A percentile compares a stretch with the other conserved stretches of the same genome.
Evolutionary conservation across 75 land plant genomes (phyloP).

Genomic region (Ceratopteris richardii): DNA sequence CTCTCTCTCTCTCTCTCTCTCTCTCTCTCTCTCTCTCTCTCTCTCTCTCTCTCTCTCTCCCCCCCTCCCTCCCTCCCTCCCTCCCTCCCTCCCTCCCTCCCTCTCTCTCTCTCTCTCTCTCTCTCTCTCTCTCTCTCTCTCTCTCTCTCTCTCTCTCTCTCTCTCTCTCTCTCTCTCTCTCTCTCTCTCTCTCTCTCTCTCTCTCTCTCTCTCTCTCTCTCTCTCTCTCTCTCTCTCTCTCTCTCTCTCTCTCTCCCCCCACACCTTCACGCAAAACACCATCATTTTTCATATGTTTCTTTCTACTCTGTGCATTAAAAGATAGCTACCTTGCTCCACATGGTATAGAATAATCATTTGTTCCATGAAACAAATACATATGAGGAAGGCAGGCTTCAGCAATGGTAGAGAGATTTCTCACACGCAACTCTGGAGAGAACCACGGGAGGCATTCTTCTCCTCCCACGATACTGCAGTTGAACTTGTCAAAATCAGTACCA

Average conservation of each 20-base stretch:
- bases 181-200: conserved; percentile 9
- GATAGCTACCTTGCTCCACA: conserved; percentile 62
- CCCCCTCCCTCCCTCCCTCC: too few relatives aligned
- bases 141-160: neutral
- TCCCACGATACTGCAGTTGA: conserved; percentile 74
- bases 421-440: conserved; percentile 76
- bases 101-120: too few relatives aligned
- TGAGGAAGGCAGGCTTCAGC: conserved; percentile 70
- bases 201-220: conserved; percentile 11
- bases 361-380: conserved; percentile 76
- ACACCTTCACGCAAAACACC: too few relatives aligned
- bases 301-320: too few relatives aligned
- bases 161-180: neutral
- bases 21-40: too few relatives aligned
- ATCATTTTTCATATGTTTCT: too few relatives aligned
- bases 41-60: too few relatives aligned
- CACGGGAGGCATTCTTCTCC: conserved; percentile 58
- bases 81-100: too few relatives aligned
- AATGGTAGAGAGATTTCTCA: conserved; percentile 27
- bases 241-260: neutral
- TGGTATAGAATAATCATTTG: conserved; percentile 86
- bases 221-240: conserved; percentile 7
- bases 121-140: too few relatives aligned
- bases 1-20: too few relatives aligned
- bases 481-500: too few relatives aligned